These are phyloP conservation scores for Corrigiola litoralis DNA, from an alignment of 179 eudicot species.

Conservation along the genomic window DNA sequence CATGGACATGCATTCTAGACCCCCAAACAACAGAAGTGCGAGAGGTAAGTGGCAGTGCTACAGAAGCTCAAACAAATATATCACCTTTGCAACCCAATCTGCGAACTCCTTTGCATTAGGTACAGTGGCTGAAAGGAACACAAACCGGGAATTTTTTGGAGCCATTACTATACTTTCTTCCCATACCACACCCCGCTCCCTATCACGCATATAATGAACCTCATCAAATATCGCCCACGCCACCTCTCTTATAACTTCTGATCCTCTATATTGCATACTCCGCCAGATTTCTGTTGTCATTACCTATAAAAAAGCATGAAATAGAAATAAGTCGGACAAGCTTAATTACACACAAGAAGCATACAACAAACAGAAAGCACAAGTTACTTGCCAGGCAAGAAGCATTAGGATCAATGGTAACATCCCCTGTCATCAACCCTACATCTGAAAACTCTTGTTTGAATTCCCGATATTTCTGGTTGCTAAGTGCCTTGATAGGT, in stretches of 20 bases:
- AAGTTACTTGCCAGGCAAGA: conserved; percentile 81
- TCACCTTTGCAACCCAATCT: conserved; percentile 98
- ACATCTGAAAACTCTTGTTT: conserved; percentile 98
- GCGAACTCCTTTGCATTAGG: conserved; percentile 99
- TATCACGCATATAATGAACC: conserved; percentile 99
- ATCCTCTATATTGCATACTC: conserved; percentile 98
- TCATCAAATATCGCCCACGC: conserved; percentile 98
- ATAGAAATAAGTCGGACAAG: neutral
- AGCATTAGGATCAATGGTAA: conserved; percentile 93
- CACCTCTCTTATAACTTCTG: conserved; percentile 87
- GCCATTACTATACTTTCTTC: conserved; percentile 99
- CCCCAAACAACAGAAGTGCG: too few species aligned
- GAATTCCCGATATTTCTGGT: conserved; percentile 94
- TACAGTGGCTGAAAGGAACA: conserved; percentile 94
- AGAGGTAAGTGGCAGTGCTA: too few species aligned
- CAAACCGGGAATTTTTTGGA: conserved; percentile 94
- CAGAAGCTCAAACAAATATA: too few species aligned
- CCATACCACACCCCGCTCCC: conserved; percentile 98
- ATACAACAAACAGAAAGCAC: conserved; percentile 3
- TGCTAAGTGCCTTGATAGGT: conserved; percentile 97
- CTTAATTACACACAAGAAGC: neutral
- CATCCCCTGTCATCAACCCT: conserved; percentile 99
- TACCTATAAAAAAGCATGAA: conserved; percentile 38
- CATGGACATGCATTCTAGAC: too few species aligned
- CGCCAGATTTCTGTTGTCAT: conserved; percentile 99